phyloP scores from a whole-genome alignment of 2,329 filamentous ascomycete genomes.

The Diaporthe australafricana region DNA sequence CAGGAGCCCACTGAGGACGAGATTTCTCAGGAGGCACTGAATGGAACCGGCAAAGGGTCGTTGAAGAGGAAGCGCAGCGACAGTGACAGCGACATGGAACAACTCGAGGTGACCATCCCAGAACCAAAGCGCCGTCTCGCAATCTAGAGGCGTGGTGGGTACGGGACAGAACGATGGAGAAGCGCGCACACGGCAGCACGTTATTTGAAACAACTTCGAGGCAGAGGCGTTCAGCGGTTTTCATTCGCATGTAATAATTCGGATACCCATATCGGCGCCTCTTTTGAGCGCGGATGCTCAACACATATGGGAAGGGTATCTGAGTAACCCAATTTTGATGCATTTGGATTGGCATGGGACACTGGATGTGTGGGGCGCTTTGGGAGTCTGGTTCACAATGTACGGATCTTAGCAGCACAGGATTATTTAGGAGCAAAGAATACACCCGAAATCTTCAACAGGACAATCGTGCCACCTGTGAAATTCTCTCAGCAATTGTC shows the following conservation, averaged over 20 bases:
- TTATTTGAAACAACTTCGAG: conserved; percentile 4
- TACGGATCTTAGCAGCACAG: not conserved
- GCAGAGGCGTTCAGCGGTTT: not conserved
- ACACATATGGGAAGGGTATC: conserved; percentile 26
- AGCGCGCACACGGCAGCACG: not conserved
- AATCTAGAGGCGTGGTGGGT: not conserved
- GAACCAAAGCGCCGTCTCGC: conserved; percentile 18
- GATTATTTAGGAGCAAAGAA: conserved; percentile 1
- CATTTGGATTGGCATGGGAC: not conserved
- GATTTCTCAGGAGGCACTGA: conserved; percentile 39
- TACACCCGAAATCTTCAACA: not conserved
- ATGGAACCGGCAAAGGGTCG: conserved; percentile 39
- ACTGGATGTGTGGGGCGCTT: not conserved
- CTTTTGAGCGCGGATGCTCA: not conserved
- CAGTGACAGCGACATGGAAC: conserved; percentile 32
- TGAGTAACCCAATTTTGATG: conserved; percentile 6
- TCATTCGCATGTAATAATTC: conserved; percentile 22
- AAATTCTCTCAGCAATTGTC: not conserved
- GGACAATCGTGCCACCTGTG: not conserved
- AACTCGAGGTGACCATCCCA: conserved; percentile 17
- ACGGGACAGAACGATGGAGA: not conserved
- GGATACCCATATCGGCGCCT: conserved; percentile 28
- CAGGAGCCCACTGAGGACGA: conserved; percentile 42
- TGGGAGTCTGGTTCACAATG: conserved; percentile 2
- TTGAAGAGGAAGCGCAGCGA: conserved; percentile 37